A percentile compares a stretch with the other conserved stretches of the same genome.
These are phyloP conservation scores for Cornus controversa DNA, from an alignment of 148 eudicot species.

Conservation along the genomic window DNA sequence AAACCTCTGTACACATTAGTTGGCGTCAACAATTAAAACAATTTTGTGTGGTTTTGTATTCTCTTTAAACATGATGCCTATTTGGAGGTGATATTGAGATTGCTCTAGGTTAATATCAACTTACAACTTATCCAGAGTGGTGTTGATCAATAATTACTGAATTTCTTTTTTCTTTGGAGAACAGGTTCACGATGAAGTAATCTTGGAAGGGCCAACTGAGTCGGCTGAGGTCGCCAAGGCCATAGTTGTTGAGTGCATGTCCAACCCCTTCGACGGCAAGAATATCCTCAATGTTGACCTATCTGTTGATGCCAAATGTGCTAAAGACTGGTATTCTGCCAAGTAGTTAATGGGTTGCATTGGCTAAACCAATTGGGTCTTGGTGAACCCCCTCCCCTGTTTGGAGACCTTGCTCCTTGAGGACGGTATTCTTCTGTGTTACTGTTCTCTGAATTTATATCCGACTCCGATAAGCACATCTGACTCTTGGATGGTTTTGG, in stretches of 20 bases:
- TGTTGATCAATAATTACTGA: neutral
- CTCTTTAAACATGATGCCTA: neutral
- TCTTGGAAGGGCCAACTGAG: slow-evolving; percentile 89
- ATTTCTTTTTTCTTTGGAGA: slow-evolving; percentile 6
- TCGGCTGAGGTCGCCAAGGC: slow-evolving; percentile 77
- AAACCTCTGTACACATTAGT: neutral
- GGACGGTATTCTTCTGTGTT: neutral
- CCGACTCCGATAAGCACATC: neutral
- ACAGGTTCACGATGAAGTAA: slow-evolving; percentile 96
- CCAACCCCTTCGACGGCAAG: slow-evolving; percentile 78
- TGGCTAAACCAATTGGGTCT: neutral
- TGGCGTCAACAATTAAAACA: neutral
- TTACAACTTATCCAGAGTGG: neutral
- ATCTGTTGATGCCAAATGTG: slow-evolving; percentile 87
- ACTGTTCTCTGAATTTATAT: neutral
- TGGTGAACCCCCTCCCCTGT: neutral
- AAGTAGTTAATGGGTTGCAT: slow-evolving; percentile 36
- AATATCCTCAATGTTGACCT: slow-evolving; percentile 76
- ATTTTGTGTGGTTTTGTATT: neutral
- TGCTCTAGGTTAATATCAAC: neutral
- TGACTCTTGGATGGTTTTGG: neutral
- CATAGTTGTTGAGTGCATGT: slow-evolving; percentile 86
- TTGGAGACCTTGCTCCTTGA: too few species aligned
- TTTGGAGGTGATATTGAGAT: neutral
- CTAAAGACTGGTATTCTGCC: slow-evolving; percentile 86